Percentiles rank a stretch among this genome's conserved stretches.
Conservation (phyloP, 139 green algal species). For the Picocystis salinarum region DNA sequence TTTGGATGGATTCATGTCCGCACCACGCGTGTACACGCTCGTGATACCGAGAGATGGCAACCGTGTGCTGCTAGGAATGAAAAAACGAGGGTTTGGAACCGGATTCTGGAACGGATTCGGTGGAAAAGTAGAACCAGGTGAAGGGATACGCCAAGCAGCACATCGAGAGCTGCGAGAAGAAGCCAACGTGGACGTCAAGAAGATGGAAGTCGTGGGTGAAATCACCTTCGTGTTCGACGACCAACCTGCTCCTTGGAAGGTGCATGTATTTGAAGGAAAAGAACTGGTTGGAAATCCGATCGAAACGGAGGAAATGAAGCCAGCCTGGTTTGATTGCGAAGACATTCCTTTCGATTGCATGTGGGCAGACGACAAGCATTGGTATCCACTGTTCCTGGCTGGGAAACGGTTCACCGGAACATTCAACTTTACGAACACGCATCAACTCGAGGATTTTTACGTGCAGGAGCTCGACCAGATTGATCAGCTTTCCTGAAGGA, state of each 20-base stretch:
- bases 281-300: conserved; percentile 16
- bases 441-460: too few relatives aligned
- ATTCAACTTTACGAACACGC: too few relatives aligned
- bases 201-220: conserved; percentile 15
- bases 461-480: too few relatives aligned
- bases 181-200: conserved; percentile 6
- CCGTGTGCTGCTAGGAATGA: conserved; percentile 26
- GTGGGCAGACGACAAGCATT: conserved; percentile 33
- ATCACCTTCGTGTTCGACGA: conserved; percentile 34
- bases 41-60: conserved; percentile 15
- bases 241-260: conserved; percentile 24
- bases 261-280: conserved; percentile 26
- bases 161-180: conserved; percentile 29
- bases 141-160: conserved; percentile 20
- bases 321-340: conserved; percentile 18
- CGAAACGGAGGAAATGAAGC: conserved; percentile 37
- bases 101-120: conserved; percentile 34
- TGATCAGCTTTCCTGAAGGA: too few relatives aligned
- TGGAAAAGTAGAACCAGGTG: conserved; percentile 32
- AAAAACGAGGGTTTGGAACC: conserved; percentile 33
- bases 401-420: conserved; percentile 9
- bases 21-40: conserved; percentile 13
- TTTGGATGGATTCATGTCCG: too few relatives aligned
- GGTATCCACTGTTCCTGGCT: conserved; percentile 17
- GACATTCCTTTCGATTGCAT: conserved; percentile 25